phyloP scores from a whole-genome alignment of 2,329 filamentous ascomycete species.

The Pezicula radicicola region DNA sequence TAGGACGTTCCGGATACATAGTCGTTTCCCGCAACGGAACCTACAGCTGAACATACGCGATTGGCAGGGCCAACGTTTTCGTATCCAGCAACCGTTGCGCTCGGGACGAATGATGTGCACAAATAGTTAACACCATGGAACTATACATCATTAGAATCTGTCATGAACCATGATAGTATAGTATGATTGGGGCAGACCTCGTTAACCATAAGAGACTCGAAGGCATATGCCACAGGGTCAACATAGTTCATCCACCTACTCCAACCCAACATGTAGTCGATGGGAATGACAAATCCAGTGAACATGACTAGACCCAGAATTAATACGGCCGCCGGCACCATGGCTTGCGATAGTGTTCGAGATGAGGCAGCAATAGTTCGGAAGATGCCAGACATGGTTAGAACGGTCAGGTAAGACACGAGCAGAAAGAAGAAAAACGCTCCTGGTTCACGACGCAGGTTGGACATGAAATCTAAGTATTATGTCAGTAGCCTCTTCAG shows the following conservation, averaged over 20 bases:
- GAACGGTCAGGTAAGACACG: conserved; percentile 10
- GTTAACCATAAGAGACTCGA: conserved; percentile 77
- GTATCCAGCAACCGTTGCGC: conserved; percentile 4
- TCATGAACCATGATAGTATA: too few species aligned
- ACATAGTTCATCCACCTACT: conserved; percentile 75
- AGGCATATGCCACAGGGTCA: conserved; percentile 63
- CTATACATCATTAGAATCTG: conserved; percentile 2
- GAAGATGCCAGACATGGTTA: conserved; percentile 77
- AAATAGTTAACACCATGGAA: conserved; percentile 41
- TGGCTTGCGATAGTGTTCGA: conserved; percentile 62
- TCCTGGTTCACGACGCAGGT: conserved; percentile 59
- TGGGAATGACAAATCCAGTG: conserved; percentile 38
- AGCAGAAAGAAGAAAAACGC: conserved; percentile 75
- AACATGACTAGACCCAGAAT: conserved; percentile 18
- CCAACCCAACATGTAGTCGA: conserved; percentile 68
- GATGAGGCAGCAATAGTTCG: conserved; percentile 60
- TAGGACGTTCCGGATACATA: conserved; percentile 59
- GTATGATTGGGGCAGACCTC: conserved; percentile 38
- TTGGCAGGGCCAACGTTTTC: conserved; percentile 1
- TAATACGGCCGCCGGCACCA: conserved; percentile 55
- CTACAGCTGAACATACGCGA: conserved; percentile 52
- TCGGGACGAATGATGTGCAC: conserved; percentile 12
- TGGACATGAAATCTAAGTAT: conserved; percentile 68
- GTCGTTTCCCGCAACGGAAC: conserved; percentile 47
- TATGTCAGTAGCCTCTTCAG: too few species aligned